These are phyloP conservation scores for Lentinula raphanica DNA, from an alignment of 768 basidiomycete species.

Conservation along the genomic window DNA sequence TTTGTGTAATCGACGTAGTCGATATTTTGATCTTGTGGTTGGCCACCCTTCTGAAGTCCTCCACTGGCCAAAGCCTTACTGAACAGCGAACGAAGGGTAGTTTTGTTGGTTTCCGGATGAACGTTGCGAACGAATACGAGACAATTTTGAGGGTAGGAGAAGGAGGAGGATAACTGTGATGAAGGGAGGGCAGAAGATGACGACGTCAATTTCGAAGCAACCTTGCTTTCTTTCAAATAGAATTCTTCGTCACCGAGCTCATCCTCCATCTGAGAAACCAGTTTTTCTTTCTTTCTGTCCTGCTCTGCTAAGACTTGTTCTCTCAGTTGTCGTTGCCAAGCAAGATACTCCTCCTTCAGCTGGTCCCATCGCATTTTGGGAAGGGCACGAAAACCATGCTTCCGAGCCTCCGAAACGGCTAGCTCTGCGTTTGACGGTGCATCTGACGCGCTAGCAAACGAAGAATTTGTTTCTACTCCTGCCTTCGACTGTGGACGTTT, in stretches of 20 bases:
- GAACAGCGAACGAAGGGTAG: slow-evolving; percentile 63
- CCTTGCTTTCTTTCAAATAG: not conserved
- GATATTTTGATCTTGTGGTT: slow-evolving; percentile 3
- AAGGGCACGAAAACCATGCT: slow-evolving; percentile 55
- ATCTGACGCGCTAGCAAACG: not conserved
- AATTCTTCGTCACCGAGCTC: not conserved
- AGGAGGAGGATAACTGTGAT: not conserved
- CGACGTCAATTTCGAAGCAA: not conserved
- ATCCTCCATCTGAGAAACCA: not conserved
- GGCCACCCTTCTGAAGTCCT: not conserved
- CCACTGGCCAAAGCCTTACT: slow-evolving; percentile 28
- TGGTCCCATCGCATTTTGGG: slow-evolving; percentile 58
- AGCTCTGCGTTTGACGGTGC: not conserved
- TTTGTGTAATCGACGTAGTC: slow-evolving; percentile 82
- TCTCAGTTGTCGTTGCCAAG: slow-evolving; percentile 51
- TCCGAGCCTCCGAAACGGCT: slow-evolving; percentile 40
- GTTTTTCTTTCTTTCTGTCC: slow-evolving; percentile 20
- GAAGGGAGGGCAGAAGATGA: not conserved
- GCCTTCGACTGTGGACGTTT: slow-evolving; percentile 14
- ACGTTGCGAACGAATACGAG: slow-evolving; percentile 69
- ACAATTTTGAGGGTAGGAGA: slow-evolving; percentile 46
- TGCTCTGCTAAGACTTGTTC: slow-evolving; percentile 28
- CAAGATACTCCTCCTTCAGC: slow-evolving; percentile 65
- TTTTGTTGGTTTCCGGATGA: slow-evolving; percentile 76
- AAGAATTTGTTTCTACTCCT: not conserved